Conservation (phyloP, 495 filamentous ascomycete species). For the Aspergillus baeticus region DNA sequence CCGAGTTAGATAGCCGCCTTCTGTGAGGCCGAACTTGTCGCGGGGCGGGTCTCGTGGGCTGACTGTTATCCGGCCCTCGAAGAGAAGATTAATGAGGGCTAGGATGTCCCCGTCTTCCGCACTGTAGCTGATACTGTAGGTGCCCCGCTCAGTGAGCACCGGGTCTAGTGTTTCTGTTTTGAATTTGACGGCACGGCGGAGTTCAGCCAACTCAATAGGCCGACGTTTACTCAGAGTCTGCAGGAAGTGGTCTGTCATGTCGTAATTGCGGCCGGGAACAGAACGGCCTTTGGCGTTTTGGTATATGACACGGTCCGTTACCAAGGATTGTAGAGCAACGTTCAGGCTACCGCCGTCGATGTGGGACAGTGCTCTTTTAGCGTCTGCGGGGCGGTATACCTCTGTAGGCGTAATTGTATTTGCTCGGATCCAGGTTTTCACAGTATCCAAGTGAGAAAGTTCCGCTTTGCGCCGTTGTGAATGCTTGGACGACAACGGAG, state of each 20-base stretch:
- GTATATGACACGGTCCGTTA: constrained; percentile 58
- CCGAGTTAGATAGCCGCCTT: constrained; percentile 69
- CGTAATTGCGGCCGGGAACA: constrained; percentile 53
- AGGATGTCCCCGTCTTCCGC: constrained; percentile 66
- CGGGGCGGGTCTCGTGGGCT: constrained; percentile 56
- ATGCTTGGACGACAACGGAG: constrained; percentile 23
- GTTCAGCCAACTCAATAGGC: constrained; percentile 42
- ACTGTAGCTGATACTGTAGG: constrained; percentile 29
- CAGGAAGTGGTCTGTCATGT: constrained; percentile 57
- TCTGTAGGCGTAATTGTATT: constrained; percentile 52
- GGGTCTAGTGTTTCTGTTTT: constrained; percentile 57
- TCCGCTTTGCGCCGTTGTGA: constrained; percentile 18
- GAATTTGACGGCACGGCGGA: constrained; percentile 54
- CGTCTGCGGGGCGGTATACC: constrained; percentile 42
- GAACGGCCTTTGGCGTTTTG: constrained; percentile 53
- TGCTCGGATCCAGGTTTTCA: constrained; percentile 63
- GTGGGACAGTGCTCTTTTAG: constrained; percentile 39
- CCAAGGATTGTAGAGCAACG: constrained; percentile 55
- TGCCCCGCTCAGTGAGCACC: constrained; percentile 40
- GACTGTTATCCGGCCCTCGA: constrained; percentile 55
- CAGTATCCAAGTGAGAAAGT: constrained; percentile 33
- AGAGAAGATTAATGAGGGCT: constrained; percentile 66
- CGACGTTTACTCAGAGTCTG: constrained; percentile 45
- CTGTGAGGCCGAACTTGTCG: constrained; percentile 69
- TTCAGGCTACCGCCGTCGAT: constrained; percentile 50